Evolutionary conservation across 208 protist genomes (phyloP), one percentile per base, ranked within the genome.

Genomic region (Leishmania amazonensis): DNA sequence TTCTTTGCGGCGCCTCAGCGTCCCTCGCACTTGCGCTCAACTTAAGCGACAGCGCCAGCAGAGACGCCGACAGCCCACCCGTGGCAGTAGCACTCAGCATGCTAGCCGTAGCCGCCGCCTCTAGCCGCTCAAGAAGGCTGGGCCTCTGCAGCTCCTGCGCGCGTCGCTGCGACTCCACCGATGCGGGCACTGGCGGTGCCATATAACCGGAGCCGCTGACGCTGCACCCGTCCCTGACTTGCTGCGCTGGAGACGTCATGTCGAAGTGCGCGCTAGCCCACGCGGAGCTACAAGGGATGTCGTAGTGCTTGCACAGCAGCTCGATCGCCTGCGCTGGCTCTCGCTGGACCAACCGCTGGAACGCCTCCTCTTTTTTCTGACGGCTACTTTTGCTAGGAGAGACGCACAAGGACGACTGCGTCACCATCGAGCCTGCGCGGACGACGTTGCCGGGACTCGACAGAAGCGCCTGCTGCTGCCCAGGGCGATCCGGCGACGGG

Each of bases 301-400:
- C 19, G 83, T 93, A 92, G 53, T 83, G 81, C 64, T 85, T 78
- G 65, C 87, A 87, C 45, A 96, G 85, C 65, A 85, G 62, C 47
- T 90, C 87, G 42, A 96, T 79, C 62, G 93, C 89, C 71, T 81
- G 81, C n/a, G 87, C 77, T 0, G 93, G 84, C 49, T 94, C 87
- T 13, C 87, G 81, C 64, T 75, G 54, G 51, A 94, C 75, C 51
- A 94, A 83, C 15, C 87, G 85, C 57, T 85, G 40, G 54, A 91
- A 89, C 60, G 77, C 85, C 76, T 89, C 89, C 78, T 85, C 85
- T 57, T 75, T 75, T 68, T 68, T 67, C 80, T 84, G 76, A 1
- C 24, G 1, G 5, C 35, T 17, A 51, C 9, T 74, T 76, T 86
- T 83, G 58, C 67, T 74, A 0, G 83, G 58, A 28, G 86, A 83